Evolutionary conservation across 2,329 filamentous ascomycete species (phyloP).

Genomic region (Pseudogymnoascus sp.): DNA sequence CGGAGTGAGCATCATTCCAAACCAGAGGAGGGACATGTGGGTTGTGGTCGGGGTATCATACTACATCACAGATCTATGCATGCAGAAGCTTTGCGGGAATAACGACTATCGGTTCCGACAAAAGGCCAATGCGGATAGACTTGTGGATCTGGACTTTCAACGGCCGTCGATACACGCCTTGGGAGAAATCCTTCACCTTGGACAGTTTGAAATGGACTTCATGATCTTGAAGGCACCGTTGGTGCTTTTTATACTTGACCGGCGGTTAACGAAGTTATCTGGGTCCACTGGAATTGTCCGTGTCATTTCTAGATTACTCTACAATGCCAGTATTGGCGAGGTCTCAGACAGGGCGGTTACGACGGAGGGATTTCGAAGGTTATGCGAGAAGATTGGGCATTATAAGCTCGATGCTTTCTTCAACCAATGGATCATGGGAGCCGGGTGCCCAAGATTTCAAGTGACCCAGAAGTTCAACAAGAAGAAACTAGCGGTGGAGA

Average conservation of each 20-base stretch:
- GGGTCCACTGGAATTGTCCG: constrained; percentile 77
- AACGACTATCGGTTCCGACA: constrained; percentile 91
- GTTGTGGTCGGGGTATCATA: constrained; percentile 82
- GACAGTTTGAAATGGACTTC: constrained; percentile 82
- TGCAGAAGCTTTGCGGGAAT: constrained; percentile 84
- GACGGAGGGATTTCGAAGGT: constrained; percentile 69
- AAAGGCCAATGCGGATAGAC: constrained; percentile 73
- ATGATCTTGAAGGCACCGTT: constrained; percentile 85
- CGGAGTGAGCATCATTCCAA: constrained; percentile 84
- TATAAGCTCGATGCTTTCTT: constrained; percentile 86
- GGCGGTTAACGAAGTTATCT: constrained; percentile 80
- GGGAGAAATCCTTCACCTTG: constrained; percentile 70
- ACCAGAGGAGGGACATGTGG: constrained; percentile 77
- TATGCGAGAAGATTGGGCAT: constrained; percentile 83
- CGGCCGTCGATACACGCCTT: constrained; percentile 78
- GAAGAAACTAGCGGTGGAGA: constrained; percentile 90
- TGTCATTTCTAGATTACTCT: constrained; percentile 78
- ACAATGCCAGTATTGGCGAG: constrained; percentile 77
- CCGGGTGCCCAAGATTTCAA: constrained; percentile 82
- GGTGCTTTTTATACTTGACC: constrained; percentile 89
- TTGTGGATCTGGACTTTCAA: constrained; percentile 74
- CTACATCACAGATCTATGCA: constrained; percentile 91
- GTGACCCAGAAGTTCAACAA: constrained; percentile 93
- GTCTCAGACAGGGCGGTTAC: constrained; percentile 63
- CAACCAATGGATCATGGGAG: constrained; percentile 83